A percentile compares a stretch with the other conserved stretches of the same genome.
Conservation (phyloP, 1,284 basidiomycete genomes). For the Leccinum subatratum region DNA sequence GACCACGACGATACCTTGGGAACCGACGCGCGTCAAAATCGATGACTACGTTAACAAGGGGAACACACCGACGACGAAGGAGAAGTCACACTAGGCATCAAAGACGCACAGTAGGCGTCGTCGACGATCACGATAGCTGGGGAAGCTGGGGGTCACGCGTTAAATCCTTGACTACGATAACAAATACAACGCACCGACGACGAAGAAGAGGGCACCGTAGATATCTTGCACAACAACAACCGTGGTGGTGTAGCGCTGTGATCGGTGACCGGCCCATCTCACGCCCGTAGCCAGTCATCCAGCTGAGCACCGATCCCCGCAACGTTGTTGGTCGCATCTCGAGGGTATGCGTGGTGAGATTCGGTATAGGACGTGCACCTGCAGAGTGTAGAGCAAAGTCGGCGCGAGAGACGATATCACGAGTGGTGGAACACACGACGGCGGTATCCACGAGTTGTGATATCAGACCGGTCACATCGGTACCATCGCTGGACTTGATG, state of each 20-base stretch:
- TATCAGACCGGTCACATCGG: slow-evolving; percentile 71
- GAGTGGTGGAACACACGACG: slow-evolving; percentile 58
- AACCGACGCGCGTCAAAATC: too few relatives aligned
- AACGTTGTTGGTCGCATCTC: slow-evolving; percentile 54
- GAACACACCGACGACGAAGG: too few relatives aligned
- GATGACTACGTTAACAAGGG: too few relatives aligned
- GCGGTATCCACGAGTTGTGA: slow-evolving; percentile 69
- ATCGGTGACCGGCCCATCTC: slow-evolving; percentile 77
- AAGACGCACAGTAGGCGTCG: too few relatives aligned
- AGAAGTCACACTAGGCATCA: too few relatives aligned
- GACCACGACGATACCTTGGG: too few relatives aligned
- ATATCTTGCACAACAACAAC: too few relatives aligned
- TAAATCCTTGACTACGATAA: too few relatives aligned
- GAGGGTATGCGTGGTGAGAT: slow-evolving; percentile 74
- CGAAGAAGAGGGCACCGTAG: too few relatives aligned
- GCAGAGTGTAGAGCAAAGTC: slow-evolving; percentile 85
- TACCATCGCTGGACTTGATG: slow-evolving; percentile 72
- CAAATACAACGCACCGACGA: too few relatives aligned
- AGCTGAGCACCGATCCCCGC: slow-evolving; percentile 43
- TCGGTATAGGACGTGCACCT: slow-evolving; percentile 78
- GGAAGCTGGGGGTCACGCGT: too few relatives aligned
- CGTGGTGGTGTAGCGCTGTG: slow-evolving; percentile 65
- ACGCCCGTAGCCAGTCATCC: slow-evolving; percentile 56
- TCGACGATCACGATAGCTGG: too few relatives aligned
- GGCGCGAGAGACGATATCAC: slow-evolving; percentile 74